Base-by-base conservation (phyloP, 1,284 basidiomycete genomes). In the Pholiota adiposa region DNA sequence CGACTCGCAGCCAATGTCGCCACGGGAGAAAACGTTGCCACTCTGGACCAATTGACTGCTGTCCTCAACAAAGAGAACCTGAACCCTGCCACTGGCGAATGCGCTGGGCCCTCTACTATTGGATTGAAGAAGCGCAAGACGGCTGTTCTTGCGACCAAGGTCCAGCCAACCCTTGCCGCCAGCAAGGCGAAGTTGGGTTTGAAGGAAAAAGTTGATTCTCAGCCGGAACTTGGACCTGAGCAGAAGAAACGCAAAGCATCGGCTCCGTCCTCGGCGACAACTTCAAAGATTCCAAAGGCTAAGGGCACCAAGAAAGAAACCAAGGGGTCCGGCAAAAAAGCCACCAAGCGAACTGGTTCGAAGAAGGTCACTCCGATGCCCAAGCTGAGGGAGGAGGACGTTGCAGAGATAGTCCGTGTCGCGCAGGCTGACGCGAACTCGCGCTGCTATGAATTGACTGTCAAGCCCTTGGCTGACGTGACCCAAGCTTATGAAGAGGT, bases 51-150 rank as follows among this genome's bases (percentile, higher is more conserved):
- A 61, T 65, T 74, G 55, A 72, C 59, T 51, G n/a, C n/a, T n/a
- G 61, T 72, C 59, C 54, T 73, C 34, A 88, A 91, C 76, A 92
- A 92, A 78, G 90, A 92, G 73, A 92, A 92, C 69, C 76, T 87
- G 50, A 80, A 92, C 70, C 90, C 90, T 38, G 60, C 88, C 63
- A 91, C 90, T 5, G 90, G 90, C 9, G 79, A 83, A 63, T 83
- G 81, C 40, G 72, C 84, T 2, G 77, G 74, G 34, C 66, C 78
- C n/a, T 65, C 72, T 8, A 71, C 68, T 19, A 70, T 69, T 36
- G 71, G 75, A 23, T 72, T 73, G 16, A 89, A 88, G 76, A 90
- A 90, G 69, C 80, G 87, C 61, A 90, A 88, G 74, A 85, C 84
- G 2, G 65, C 68, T 40, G 83, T 81, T 0, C 81, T 90, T 18